These are phyloP conservation scores for Daedaleopsis nitida DNA, from an alignment of 768 basidiomycete genomes.

Conservation along the genomic window DNA sequence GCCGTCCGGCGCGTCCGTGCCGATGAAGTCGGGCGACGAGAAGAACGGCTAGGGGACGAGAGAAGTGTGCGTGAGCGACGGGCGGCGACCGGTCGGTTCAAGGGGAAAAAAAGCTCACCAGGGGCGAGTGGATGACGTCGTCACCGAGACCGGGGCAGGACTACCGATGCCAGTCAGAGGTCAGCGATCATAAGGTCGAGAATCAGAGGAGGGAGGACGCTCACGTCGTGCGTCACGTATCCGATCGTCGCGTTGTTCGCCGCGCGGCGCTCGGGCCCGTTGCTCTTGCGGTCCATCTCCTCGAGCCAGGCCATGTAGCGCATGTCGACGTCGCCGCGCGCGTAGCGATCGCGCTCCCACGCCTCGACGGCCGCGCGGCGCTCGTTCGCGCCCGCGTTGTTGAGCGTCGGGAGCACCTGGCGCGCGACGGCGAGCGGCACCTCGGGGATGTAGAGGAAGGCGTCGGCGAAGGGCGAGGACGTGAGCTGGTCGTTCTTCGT, in stretches of 20 bases:
- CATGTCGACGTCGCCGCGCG: conserved; percentile 50
- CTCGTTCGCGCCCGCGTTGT: conserved; percentile 43
- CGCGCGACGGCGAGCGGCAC: conserved; percentile 53
- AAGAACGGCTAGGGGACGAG: conserved; percentile 42
- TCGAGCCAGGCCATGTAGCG: conserved; percentile 59
- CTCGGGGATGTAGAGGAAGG: conserved; percentile 62
- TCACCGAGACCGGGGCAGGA: conserved; percentile 77
- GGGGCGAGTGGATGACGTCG: conserved; percentile 64
- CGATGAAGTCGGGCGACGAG: conserved; percentile 57
- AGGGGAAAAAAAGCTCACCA: conserved; percentile 28
- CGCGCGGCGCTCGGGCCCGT: conserved; percentile 42
- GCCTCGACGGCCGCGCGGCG: conserved; percentile 36
- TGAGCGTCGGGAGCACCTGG: conserved; percentile 54
- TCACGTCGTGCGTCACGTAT: conserved; percentile 73
- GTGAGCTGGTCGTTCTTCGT: conserved; percentile 83
- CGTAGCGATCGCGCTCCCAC: conserved; percentile 44
- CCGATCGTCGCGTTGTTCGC: conserved; percentile 63
- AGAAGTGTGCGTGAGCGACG: neutral
- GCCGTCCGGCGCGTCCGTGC: conserved; percentile 49
- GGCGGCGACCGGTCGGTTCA: too few species aligned
- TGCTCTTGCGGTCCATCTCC: conserved; percentile 48
- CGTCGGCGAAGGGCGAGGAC: conserved; percentile 66
- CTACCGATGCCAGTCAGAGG: conserved; percentile 26
- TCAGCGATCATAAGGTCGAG: neutral
- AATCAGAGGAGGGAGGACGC: conserved; percentile 20